phyloP scores from a whole-genome alignment of 352 stramenopile species.

The Vaucheria bursata region DNA sequence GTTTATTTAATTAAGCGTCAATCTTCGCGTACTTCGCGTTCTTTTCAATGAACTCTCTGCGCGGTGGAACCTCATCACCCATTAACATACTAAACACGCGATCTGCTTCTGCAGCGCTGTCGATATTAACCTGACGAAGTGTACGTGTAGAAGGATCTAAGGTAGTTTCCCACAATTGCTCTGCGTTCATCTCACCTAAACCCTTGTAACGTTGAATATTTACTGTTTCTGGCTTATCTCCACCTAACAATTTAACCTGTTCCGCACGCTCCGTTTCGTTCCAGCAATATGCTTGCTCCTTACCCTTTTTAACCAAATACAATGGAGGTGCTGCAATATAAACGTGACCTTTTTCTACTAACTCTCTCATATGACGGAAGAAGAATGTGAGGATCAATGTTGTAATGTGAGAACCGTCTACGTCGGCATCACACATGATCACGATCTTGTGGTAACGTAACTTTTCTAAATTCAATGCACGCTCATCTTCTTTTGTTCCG shows the following conservation, averaged over 20 bases:
- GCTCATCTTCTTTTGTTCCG: neutral
- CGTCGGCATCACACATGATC: conserved; percentile 3
- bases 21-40: no score
- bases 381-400: conserved; percentile 1
- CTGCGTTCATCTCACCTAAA: conserved; percentile 28
- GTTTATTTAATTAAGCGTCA: no score
- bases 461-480: neutral
- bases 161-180: conserved; percentile 25
- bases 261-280: conserved; percentile 1
- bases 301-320: conserved; percentile 2
- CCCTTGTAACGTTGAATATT: conserved; percentile 26
- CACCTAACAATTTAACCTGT: conserved; percentile 3
- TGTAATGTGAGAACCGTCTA: conserved; percentile 1
- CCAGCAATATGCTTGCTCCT: neutral
- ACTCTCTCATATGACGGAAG: neutral
- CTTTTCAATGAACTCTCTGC: no score
- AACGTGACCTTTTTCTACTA: conserved; percentile 4
- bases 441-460: neutral
- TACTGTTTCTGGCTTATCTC: conserved; percentile 3
- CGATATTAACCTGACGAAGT: conserved; percentile 18
- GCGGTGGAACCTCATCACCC: no score
- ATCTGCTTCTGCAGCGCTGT: neutral
- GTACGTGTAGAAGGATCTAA: conserved; percentile 16
- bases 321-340: neutral
- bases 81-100: neutral